These are phyloP conservation scores for Ophiocordyceps camponoti-floridani DNA, from an alignment of 2,329 filamentous ascomycete genomes.

Conservation along the genomic window DNA sequence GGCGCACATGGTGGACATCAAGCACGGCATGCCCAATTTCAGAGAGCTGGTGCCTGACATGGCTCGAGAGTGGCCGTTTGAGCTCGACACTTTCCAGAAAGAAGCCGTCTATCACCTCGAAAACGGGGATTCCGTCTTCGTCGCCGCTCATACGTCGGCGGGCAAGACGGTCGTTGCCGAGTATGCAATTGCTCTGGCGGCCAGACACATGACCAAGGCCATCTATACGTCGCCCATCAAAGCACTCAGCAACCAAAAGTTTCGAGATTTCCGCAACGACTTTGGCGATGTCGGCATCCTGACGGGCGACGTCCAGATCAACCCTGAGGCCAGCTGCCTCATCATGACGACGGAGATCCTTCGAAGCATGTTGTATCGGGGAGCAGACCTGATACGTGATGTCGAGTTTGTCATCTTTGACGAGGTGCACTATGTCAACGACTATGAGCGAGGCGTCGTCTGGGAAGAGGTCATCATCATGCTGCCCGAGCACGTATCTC, in stretches of 20 bases:
- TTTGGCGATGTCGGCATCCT: constrained; percentile 96
- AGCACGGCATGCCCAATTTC: constrained; percentile 87
- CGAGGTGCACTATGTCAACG: constrained; percentile 97
- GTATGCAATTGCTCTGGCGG: constrained; percentile 88
- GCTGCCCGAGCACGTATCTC: constrained; percentile 89
- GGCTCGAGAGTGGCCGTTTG: constrained; percentile 91
- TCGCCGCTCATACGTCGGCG: constrained; percentile 91
- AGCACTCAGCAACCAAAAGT: constrained; percentile 95
- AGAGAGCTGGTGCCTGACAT: constrained; percentile 85
- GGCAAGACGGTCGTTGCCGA: constrained; percentile 97
- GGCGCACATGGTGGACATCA: constrained; percentile 97
- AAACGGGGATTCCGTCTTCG: constrained; percentile 91
- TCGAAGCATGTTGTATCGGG: constrained; percentile 92
- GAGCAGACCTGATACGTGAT: constrained; percentile 87
- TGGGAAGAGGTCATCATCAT: constrained; percentile 99
- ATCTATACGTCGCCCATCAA: constrained; percentile 99
- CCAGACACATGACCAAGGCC: constrained; percentile 98
- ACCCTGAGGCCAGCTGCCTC: constrained; percentile 89
- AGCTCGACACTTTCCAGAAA: constrained; percentile 95
- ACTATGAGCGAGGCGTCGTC: constrained; percentile 85
- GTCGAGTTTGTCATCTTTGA: constrained; percentile 99
- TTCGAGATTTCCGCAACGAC: constrained; percentile 74
- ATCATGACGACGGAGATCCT: constrained; percentile 99
- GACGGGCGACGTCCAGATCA: constrained; percentile 95
- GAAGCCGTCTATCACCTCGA: constrained; percentile 96